Percentiles rank a stretch among this genome's conserved stretches.
These are phyloP conservation scores for Solanum sejunctum DNA, from an alignment of 257 asterid species.

Conservation along the genomic window DNA sequence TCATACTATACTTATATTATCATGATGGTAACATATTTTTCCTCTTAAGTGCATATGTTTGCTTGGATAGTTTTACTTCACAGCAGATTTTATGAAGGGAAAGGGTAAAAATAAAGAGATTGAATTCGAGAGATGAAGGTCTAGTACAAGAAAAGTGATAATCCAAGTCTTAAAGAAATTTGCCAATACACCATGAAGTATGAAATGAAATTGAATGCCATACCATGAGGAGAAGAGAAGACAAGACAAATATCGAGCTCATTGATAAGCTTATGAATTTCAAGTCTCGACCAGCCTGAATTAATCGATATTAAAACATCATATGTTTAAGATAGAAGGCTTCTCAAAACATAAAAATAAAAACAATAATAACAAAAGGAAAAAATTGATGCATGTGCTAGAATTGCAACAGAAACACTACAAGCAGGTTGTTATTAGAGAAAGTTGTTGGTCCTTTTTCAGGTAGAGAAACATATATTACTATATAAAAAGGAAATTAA, in stretches of 20 bases:
- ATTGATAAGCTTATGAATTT: constrained; percentile 76
- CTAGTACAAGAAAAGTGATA: not conserved
- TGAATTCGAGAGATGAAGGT: not conserved
- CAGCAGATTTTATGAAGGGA: not conserved
- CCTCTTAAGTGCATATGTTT: not conserved
- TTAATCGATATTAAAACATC: not conserved
- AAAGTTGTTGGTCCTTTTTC: not conserved
- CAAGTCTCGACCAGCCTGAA: constrained; percentile 95
- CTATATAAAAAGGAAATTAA: not conserved
- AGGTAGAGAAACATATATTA: not conserved
- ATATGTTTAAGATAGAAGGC: not conserved
- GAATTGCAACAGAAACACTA: not conserved
- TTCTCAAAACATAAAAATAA: not conserved
- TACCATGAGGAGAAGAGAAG: constrained; percentile 66
- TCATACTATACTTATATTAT: not conserved
- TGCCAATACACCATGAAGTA: not conserved
- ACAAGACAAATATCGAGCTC: constrained; percentile 56
- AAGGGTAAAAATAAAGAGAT: not conserved
- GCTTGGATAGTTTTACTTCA: not conserved
- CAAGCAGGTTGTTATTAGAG: not conserved
- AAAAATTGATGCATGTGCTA: not conserved
- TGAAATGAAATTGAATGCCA: not conserved
- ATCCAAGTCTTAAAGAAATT: not conserved
- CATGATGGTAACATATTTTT: not conserved
- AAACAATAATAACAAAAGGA: not conserved